Base-by-base conservation (phyloP, 1,284 basidiomycete species). In the Cutaneotrichosporon sp. region DNA sequence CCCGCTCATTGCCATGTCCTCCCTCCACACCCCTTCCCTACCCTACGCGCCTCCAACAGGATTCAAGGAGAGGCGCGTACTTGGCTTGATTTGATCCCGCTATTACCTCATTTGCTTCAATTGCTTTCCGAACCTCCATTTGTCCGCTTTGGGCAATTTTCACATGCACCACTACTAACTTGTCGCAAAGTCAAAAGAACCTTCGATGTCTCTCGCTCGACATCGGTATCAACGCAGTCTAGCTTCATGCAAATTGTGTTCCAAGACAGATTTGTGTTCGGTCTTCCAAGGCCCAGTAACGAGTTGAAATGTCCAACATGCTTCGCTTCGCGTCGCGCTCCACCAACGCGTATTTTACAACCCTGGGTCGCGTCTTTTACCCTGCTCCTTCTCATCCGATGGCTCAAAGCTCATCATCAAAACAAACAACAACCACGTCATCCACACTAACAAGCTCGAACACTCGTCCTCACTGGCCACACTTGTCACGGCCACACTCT, bases 71-170 rank as follows among this genome's bases (percentile, higher is more conserved):
- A 50, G 49, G 49, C 49, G 49, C 49, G 49, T 50, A 26, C 18
- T 18, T n/a, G 46, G 26, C 11, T 14, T 46, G 18, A 21, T 56
- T 56, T 56, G 53, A 38, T 56, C 34, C 53, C 53, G 53, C 52
- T 58, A 22, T 42, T 46, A 42, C 40, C 49, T 31, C 49, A 30
- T 47, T 47, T 22, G 16, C 21, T 47, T 47, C 46, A 7, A 47
- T 36, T 8, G 34, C 34, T 8, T 13, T 36, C 34, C 34, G 7
- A 9, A 13, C 8, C 49, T 51, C 30, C 22, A 26, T 18, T 46
- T 30, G 42, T 4, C 56, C 56, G 42, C 56, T 42, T 58, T 56
- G 36, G 55, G 55, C 14, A 56, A 52, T 52, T 52, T 32, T 32
- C 51, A 5, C 18, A 46, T 46, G 42, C 42, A n/a, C 42, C 8